Conservation (phyloP, 2,329 filamentous ascomycete species). For the Fusarium albidum region DNA sequence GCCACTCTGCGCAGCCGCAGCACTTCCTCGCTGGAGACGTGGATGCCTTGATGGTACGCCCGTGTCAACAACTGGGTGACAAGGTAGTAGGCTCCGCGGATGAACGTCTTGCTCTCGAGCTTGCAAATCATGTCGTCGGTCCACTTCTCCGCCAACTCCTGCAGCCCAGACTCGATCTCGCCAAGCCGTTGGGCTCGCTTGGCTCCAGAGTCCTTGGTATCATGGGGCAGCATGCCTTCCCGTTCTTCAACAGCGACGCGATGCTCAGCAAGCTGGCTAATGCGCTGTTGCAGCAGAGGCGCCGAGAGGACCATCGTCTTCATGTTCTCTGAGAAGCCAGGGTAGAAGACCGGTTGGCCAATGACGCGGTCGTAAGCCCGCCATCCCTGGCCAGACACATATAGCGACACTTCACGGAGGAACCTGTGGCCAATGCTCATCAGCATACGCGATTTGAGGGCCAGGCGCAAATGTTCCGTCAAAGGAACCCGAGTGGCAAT, state of each 20-base stretch:
- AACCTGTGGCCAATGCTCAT: conserved; percentile 64
- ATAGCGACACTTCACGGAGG: conserved; percentile 89
- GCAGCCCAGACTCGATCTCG: conserved; percentile 76
- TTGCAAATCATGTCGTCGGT: conserved; percentile 99
- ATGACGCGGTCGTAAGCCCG: conserved; percentile 90
- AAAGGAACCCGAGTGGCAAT: background rate
- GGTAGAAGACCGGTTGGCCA: conserved; percentile 92
- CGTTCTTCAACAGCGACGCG: conserved; percentile 79
- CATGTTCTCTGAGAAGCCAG: conserved; percentile 92
- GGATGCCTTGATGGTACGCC: conserved; percentile 96
- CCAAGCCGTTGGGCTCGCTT: conserved; percentile 63
- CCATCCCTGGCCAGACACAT: conserved; percentile 95
- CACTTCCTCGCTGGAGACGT: conserved; percentile 95
- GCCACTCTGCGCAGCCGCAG: conserved; percentile 83
- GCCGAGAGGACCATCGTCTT: conserved; percentile 79
- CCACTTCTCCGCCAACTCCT: conserved; percentile 84
- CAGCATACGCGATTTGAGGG: background rate
- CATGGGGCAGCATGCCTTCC: conserved; percentile 70
- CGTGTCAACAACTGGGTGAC: conserved; percentile 86
- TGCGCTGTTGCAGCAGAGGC: conserved; percentile 76
- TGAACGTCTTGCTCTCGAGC: conserved; percentile 94
- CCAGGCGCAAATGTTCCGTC: background rate
- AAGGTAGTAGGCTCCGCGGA: conserved; percentile 90
- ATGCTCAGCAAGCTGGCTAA: conserved; percentile 78
- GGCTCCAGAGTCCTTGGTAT: conserved; percentile 60